A percentile compares a stretch with the other conserved stretches of the same genome.
These are phyloP conservation scores for Mesembryanthemum crystallinum DNA, from an alignment of 148 eudicot genomes.

Conservation along the genomic window DNA sequence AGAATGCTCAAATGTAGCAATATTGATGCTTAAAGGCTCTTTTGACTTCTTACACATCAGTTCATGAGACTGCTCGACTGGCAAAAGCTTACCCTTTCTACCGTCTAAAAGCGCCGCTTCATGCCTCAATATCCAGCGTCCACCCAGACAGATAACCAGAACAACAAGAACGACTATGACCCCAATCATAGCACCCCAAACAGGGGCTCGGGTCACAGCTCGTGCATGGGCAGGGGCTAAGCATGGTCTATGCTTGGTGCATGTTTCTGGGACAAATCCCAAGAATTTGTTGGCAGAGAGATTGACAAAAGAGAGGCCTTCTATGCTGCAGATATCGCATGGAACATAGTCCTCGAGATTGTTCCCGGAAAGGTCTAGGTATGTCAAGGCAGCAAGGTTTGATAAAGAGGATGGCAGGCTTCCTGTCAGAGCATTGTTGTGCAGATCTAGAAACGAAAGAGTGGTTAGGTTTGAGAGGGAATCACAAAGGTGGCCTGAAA, in stretches of 20 bases:
- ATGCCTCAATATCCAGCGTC: constrained; percentile 38
- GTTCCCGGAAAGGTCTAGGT: constrained; percentile 76
- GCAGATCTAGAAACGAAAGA: constrained; percentile 76
- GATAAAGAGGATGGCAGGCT: constrained; percentile 55
- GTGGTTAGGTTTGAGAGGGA: constrained; percentile 59
- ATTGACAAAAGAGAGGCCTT: constrained; percentile 54
- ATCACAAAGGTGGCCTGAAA: constrained; percentile 55
- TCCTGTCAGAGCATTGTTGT: constrained; percentile 62
- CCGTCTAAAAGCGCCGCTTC: constrained; percentile 30
- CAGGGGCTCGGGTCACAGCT: constrained; percentile 37
- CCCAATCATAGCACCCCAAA: constrained; percentile 50
- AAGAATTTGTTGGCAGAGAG: constrained; percentile 61
- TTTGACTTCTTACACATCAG: constrained; percentile 55
- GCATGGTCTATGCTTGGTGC: constrained; percentile 40
- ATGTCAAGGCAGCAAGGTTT: constrained; percentile 67
- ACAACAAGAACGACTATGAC: constrained; percentile 38
- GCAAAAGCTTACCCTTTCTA: constrained; percentile 39
- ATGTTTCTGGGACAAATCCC: constrained; percentile 54
- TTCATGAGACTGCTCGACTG: constrained; percentile 44
- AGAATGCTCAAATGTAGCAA: constrained; percentile 85
- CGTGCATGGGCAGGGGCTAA: constrained; percentile 28
- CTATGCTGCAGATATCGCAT: constrained; percentile 54
- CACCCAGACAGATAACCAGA: constrained; percentile 35
- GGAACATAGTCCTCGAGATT: constrained; percentile 53
- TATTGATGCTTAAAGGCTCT: constrained; percentile 87